phyloP scores from a whole-genome alignment of 140 eudicot species.

The Anethum foeniculum region DNA sequence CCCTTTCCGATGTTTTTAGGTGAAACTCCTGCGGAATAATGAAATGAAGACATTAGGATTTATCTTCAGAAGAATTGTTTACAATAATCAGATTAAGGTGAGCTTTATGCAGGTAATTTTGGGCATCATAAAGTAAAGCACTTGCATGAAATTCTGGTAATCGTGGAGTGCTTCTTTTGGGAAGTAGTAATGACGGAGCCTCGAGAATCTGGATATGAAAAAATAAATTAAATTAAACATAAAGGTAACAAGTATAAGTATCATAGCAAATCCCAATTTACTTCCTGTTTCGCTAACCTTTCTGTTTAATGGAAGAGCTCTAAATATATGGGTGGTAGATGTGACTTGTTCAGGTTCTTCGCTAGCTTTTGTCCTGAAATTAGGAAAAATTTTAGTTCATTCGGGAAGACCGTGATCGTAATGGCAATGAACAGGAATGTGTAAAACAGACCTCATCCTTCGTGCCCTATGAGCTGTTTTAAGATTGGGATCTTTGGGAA shows the following conservation, averaged over 20 bases:
- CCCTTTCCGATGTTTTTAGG: slow-evolving; percentile 74
- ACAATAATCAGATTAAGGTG: background rate
- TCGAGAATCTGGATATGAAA: slow-evolving; percentile 58
- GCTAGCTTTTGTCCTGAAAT: slow-evolving; percentile 38
- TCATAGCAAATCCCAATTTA: slow-evolving; percentile 24
- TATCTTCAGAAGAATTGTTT: slow-evolving; percentile 6
- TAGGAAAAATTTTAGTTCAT: background rate
- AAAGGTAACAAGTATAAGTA: background rate
- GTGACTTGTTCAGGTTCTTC: slow-evolving; percentile 36
- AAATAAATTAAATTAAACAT: background rate
- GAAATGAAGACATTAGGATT: slow-evolving; percentile 1
- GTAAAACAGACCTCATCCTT: slow-evolving; percentile 45
- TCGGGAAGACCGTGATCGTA: background rate
- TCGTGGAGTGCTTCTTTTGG: slow-evolving; percentile 66
- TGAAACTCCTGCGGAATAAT: slow-evolving; percentile 65
- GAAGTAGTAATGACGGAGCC: slow-evolving; percentile 52
- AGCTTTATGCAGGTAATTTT: background rate
- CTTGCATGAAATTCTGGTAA: slow-evolving; percentile 69
- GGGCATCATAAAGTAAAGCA: background rate
- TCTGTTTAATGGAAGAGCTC: slow-evolving; percentile 88
- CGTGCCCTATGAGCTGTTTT: slow-evolving; percentile 89
- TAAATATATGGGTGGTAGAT: slow-evolving; percentile 44
- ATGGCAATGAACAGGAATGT: slow-evolving; percentile 6
- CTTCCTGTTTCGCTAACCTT: slow-evolving; percentile 39
- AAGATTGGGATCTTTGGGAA: slow-evolving; percentile 81